Evolutionary conservation across 257 asterid genomes (phyloP).

Genomic region (Petunia axillaris): DNA sequence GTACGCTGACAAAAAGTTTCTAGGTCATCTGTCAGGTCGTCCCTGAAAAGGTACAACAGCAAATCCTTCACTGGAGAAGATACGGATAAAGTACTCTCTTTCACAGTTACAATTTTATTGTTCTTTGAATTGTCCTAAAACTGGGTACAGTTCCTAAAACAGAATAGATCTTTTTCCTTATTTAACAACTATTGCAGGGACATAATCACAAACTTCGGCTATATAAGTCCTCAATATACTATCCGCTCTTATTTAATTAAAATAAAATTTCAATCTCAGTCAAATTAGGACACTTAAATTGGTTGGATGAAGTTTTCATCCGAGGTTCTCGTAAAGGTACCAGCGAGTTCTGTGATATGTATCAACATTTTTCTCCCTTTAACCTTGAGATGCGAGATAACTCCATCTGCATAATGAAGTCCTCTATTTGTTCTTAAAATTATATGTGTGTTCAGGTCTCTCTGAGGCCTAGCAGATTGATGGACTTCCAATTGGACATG

Average conservation of each 20-base stretch:
- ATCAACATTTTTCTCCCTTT: neutral
- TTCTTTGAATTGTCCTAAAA: neutral
- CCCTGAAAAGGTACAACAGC: constrained; percentile 45
- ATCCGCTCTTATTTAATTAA: neutral
- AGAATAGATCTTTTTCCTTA: neutral
- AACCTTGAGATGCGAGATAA: neutral
- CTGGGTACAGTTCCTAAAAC: neutral
- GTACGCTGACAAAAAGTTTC: constrained; percentile 47
- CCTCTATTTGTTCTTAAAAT: too few species aligned
- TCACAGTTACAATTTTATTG: neutral
- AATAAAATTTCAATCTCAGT: neutral
- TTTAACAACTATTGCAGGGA: neutral
- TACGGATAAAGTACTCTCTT: neutral
- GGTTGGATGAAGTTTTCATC: constrained; percentile 4
- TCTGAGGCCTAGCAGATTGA: too few species aligned
- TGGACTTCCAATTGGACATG: too few species aligned
- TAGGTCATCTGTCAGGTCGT: constrained; percentile 61
- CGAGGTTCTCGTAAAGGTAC: neutral
- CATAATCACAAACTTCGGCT: neutral
- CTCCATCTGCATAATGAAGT: neutral
- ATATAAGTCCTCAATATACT: neutral
- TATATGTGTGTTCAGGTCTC: too few species aligned
- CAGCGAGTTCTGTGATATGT: neutral
- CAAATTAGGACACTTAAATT: neutral
- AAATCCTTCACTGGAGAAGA: neutral